A percentile compares a stretch with the other conserved stretches of the same genome.
phyloP scores from a whole-genome alignment of 78 protist species.

The Tieghemostelium lacteum region DNA sequence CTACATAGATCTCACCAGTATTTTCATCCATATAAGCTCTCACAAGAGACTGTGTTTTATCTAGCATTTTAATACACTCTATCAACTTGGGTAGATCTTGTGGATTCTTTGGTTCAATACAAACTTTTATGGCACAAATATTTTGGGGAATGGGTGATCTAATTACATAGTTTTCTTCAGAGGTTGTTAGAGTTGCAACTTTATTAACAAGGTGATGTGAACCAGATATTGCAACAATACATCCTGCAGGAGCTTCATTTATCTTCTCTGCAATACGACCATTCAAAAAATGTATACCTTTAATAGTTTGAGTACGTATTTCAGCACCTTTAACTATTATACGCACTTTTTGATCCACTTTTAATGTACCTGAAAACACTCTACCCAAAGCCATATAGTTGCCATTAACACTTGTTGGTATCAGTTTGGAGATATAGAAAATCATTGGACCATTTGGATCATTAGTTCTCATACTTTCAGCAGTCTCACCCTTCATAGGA shows the following conservation, averaged over 20 bases:
- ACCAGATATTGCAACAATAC: conserved; percentile 96
- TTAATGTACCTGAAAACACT: conserved; percentile 98
- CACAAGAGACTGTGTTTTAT: conserved; percentile 15
- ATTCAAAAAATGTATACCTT: conserved; percentile 97
- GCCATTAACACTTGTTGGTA: conserved; percentile 97
- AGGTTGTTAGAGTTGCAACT: conserved; percentile 96
- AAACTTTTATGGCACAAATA: too few species aligned
- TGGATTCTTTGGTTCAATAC: conserved; percentile 82
- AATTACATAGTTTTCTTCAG: conserved; percentile 43
- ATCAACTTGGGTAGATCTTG: conserved; percentile 17
- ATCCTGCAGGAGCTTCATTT: conserved; percentile 96
- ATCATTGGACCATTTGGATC: conserved; percentile 97
- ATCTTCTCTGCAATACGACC: conserved; percentile 95
- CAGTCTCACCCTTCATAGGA: conserved; percentile 92
- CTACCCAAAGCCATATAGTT: conserved; percentile 98
- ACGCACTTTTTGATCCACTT: conserved; percentile 95
- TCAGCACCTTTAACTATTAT: conserved; percentile 92
- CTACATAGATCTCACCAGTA: conserved; percentile 82
- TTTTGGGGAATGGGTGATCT: conserved; percentile 96
- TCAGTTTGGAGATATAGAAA: conserved; percentile 99
- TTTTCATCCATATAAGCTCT: neutral
- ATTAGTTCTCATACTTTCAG: conserved; percentile 75
- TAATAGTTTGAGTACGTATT: conserved; percentile 85
- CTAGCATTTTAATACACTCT: conserved; percentile 92
- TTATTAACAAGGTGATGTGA: conserved; percentile 97